Conservation (phyloP, 768 basidiomycete species). For the Serendipita indica region DNA sequence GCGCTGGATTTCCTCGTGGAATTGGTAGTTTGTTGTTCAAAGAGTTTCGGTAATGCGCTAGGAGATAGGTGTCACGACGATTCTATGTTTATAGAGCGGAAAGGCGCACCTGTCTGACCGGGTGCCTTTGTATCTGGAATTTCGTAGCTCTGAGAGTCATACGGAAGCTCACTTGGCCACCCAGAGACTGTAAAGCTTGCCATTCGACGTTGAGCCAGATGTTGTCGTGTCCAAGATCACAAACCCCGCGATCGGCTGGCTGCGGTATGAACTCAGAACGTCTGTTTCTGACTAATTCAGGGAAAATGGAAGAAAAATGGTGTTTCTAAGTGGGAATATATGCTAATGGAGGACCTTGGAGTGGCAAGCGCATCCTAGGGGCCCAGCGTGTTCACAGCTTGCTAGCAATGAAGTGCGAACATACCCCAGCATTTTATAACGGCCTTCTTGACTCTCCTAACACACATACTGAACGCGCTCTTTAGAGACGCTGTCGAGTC, state of each 20-base stretch:
- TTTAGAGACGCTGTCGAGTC: no score
- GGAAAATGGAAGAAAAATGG: no score
- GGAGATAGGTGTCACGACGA: background rate
- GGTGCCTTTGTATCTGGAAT: constrained; percentile 69
- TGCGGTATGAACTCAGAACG: background rate
- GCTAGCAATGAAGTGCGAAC: no score
- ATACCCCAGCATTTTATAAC: no score
- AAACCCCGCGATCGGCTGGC: background rate
- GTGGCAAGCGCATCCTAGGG: no score
- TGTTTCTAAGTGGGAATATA: no score
- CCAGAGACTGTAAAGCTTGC: background rate
- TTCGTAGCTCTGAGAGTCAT: constrained; percentile 37
- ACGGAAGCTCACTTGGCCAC: background rate
- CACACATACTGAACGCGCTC: no score
- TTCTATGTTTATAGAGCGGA: constrained; percentile 1
- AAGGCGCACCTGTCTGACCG: constrained; percentile 37
- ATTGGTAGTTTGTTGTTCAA: constrained; percentile 1
- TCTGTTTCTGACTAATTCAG: no score
- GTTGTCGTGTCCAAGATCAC: background rate
- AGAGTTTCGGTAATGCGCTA: constrained; percentile 56
- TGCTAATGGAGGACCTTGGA: no score
- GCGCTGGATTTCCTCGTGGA: background rate
- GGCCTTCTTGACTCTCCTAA: no score
- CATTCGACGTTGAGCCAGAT: background rate
- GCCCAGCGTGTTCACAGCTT: no score